Evolutionary conservation across 441 rosid species (phyloP), one percentile per base, ranked within the genome.

Genomic region (Erysimum pusillum): DNA sequence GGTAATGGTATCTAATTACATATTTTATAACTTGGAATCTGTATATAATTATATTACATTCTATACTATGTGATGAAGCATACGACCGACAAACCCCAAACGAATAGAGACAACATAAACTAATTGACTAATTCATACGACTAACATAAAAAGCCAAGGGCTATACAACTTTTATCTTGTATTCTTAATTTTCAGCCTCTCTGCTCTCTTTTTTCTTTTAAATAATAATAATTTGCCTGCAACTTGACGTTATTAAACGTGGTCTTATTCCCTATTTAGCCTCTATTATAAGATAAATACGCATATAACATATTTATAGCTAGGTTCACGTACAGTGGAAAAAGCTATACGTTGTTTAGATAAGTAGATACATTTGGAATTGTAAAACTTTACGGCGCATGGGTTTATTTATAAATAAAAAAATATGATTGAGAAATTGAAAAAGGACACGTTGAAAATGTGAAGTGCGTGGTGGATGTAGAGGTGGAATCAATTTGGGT

Each of bases 401-500:
- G 63, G 63, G 46, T 39, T 58, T 38, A 25, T 38, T n/a, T n/a
- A n/a, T n/a, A n/a, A 49, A 28, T 12, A 67, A 67, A 66, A 25
- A 25, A 59, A 31, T 67, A 38, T 25, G 53, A 49, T 11, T 51
- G 45, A 1, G 31, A 42, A 60, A 22, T 22, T 13, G 48, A 52
- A 59, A 32, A 53, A 35, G 17, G 17, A 15, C 66, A 76, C 76
- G 80, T 76, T 76, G 71, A 69, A 7, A 76, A 76, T 70, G 75
- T 76, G 80, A 54, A 76, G 22, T 15, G 49, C 35, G n/a, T 69
- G 71, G 75, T 76, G 70, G 71, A 7, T 52, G 49, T 76, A 52
- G 74, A 39, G 63, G 58, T 68, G 79, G 70, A 54, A 53, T 63
- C 75, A 54, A 76, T 62, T 46, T 52, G 59, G 36, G 42, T 61